Percentiles rank a stretch among this genome's conserved stretches.
phyloP scores from a whole-genome alignment of 805 yeast genomes.

The Wickerhamiella azyma region DNA sequence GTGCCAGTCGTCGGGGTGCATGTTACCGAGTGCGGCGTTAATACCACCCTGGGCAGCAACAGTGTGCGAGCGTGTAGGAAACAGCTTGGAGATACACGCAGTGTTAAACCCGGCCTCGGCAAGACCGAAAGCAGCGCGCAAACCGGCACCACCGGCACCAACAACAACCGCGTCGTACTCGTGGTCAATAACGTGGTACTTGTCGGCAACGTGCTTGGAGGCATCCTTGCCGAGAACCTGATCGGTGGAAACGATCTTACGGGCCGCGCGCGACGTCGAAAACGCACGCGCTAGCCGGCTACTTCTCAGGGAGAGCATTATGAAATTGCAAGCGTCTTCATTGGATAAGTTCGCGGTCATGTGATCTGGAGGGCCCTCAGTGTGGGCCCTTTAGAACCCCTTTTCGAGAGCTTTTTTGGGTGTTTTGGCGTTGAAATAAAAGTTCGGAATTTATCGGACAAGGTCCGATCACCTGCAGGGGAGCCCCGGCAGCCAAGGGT shows the following conservation, averaged over 20 bases:
- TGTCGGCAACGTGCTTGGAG: slow-evolving; percentile 41
- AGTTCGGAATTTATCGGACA: too few relatives aligned
- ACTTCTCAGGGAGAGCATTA: slow-evolving; percentile 9
- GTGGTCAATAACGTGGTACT: slow-evolving; percentile 89
- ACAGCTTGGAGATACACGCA: slow-evolving; percentile 91
- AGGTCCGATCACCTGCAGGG: too few relatives aligned
- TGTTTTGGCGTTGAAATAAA: too few relatives aligned
- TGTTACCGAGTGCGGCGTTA: slow-evolving; percentile 96
- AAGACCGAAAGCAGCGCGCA: slow-evolving; percentile 95
- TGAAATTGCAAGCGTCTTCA: slow-evolving; percentile 1
- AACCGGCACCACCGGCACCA: slow-evolving; percentile 99
- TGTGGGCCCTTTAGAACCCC: too few relatives aligned
- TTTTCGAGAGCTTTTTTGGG: too few relatives aligned
- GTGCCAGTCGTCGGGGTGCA: slow-evolving; percentile 98
- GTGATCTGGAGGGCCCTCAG: background rate
- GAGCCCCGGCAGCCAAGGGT: too few relatives aligned
- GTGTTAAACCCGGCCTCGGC: slow-evolving; percentile 96
- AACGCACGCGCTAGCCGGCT: slow-evolving; percentile 10
- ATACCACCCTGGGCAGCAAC: slow-evolving; percentile 99
- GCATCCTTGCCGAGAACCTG: slow-evolving; percentile 34
- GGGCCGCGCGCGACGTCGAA: slow-evolving; percentile 12
- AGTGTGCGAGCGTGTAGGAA: slow-evolving; percentile 97
- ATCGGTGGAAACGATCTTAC: slow-evolving; percentile 21
- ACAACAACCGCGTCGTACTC: slow-evolving; percentile 96
- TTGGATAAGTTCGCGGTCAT: slow-evolving; percentile 7